Conservation (phyloP, 2,329 filamentous ascomycete species). For the Fusarium cicatricum region DNA sequence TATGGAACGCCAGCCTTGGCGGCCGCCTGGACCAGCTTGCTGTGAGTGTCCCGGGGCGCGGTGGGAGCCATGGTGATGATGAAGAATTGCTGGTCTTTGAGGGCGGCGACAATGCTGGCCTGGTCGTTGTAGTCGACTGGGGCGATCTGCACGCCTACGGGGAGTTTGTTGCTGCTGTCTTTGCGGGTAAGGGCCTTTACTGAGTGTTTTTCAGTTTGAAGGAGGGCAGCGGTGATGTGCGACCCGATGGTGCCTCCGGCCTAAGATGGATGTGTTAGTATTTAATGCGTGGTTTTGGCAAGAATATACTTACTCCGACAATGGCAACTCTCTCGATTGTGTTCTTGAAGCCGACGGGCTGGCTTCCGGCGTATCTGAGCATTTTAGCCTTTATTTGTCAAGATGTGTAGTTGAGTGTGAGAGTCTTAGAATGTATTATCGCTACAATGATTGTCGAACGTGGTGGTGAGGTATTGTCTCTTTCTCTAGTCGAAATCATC, state of each 20-base stretch:
- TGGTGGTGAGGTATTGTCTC: neutral
- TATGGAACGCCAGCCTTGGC: slow-evolving; percentile 59
- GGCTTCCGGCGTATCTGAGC: slow-evolving; percentile 34
- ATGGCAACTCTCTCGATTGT: slow-evolving; percentile 51
- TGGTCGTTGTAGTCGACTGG: slow-evolving; percentile 55
- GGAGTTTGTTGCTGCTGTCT: slow-evolving; percentile 52
- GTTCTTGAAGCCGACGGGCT: slow-evolving; percentile 43
- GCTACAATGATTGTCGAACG: neutral
- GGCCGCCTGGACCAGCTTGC: slow-evolving; percentile 58
- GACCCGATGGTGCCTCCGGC: slow-evolving; percentile 19
- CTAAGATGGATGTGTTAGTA: neutral
- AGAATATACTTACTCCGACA: slow-evolving; percentile 50
- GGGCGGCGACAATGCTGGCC: slow-evolving; percentile 54
- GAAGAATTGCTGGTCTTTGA: slow-evolving; percentile 62
- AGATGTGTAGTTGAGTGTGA: neutral
- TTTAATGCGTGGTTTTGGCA: neutral
- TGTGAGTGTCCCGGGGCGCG: slow-evolving; percentile 53
- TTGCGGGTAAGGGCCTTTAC: slow-evolving; percentile 62
- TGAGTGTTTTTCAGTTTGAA: slow-evolving; percentile 58
- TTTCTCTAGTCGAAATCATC: neutral
- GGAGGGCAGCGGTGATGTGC: slow-evolving; percentile 52
- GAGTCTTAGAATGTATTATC: slow-evolving; percentile 1
- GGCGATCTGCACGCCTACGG: slow-evolving; percentile 52
- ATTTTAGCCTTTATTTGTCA: neutral
- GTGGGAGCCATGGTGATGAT: slow-evolving; percentile 57